Base-by-base conservation (phyloP, 768 basidiomycete species). In the Tylopilus subfusipes region DNA sequence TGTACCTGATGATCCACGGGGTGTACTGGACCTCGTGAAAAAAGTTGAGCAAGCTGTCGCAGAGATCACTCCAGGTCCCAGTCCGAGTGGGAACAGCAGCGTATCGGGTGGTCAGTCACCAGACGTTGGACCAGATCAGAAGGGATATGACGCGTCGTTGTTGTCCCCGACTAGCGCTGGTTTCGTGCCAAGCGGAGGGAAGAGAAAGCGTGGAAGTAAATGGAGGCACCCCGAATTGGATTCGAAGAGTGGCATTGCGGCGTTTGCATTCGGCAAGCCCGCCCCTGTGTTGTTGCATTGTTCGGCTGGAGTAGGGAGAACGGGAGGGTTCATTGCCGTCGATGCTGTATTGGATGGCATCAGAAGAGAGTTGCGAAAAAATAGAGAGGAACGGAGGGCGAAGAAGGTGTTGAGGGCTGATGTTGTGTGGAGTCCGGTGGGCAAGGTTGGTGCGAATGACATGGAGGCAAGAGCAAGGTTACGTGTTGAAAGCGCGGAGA, bases 301-400 rank as follows among this genome's bases (percentile, higher is more conserved):
- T 66, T 94, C 92, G 29, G 96, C 96, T 0, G 96, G 96, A 19
- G 93, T 97, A 7, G 96, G 96, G 0, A 81, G 96, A 39, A 98
- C 96, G 0, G 96, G 96, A 21, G 90, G 89, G 24, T 98, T 92
- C 69, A 93, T 98, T 64, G 84, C 90, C 9, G 82, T 96, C 2
- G 91, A 93, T 67, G 86, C 91, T 9, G 76, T 92, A n/a, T 74
- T 95, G 50, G 89, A 92, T 65, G 86, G 82, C 5, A 73, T 93
- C 4, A 73, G 81, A 62, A 68, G 78, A 48, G 88, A 93, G 70
- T 61, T 86, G 64, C 68, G 64, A 24, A 75, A 67, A 55, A 64
- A 63, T 11, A 61, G 63, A 45, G 74, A 73, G 40, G 63, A 48
- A 22, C 50, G 50, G 24, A 53, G 21, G 39, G 34, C 25, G 47